A percentile compares a stretch with the other conserved stretches of the same genome.
Evolutionary conservation across 768 basidiomycete genomes (phyloP).

Genomic region (Grammothele lineata): DNA sequence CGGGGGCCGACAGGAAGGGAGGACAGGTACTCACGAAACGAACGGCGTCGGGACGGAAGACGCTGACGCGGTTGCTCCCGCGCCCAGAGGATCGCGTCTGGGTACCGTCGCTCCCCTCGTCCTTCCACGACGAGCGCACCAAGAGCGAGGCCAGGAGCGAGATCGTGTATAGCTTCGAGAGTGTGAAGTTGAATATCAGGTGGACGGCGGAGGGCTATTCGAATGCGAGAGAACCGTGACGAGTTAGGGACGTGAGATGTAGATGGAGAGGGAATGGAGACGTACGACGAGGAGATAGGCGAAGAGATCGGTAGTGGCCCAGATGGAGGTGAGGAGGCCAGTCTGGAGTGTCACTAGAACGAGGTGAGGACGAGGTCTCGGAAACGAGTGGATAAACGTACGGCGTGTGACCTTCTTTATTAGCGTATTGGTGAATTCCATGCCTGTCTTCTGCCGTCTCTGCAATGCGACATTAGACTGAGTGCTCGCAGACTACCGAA

Average conservation of each 20-base stretch:
- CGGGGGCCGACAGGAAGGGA: no score
- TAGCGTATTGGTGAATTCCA: conserved; percentile 31
- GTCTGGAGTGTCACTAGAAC: conserved; percentile 30
- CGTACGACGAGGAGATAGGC: conserved; percentile 23
- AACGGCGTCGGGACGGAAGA: no score
- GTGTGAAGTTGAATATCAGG: conserved; percentile 28
- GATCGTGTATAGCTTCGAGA: conserved; percentile 33
- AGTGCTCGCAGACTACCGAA: not conserved
- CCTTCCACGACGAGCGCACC: conserved; percentile 26
- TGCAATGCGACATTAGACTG: conserved; percentile 8
- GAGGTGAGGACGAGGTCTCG: not conserved
- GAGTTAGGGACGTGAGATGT: not conserved
- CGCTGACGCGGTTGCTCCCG: not conserved
- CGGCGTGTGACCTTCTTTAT: conserved; percentile 36
- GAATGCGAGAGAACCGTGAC: not conserved
- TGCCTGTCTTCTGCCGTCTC: conserved; percentile 35
- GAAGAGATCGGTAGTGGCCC: conserved; percentile 26
- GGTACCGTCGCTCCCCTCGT: not conserved
- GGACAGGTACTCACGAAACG: no score
- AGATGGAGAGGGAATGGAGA: not conserved
- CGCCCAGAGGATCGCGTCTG: not conserved
- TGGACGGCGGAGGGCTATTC: conserved; percentile 9
- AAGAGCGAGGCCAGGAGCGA: conserved; percentile 31
- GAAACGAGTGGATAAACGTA: conserved; percentile 11
- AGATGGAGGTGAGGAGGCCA: conserved; percentile 26